These are phyloP conservation scores for Penicillium psychrosexuale DNA, from an alignment of 2,329 filamentous ascomycete species.

Conservation along the genomic window DNA sequence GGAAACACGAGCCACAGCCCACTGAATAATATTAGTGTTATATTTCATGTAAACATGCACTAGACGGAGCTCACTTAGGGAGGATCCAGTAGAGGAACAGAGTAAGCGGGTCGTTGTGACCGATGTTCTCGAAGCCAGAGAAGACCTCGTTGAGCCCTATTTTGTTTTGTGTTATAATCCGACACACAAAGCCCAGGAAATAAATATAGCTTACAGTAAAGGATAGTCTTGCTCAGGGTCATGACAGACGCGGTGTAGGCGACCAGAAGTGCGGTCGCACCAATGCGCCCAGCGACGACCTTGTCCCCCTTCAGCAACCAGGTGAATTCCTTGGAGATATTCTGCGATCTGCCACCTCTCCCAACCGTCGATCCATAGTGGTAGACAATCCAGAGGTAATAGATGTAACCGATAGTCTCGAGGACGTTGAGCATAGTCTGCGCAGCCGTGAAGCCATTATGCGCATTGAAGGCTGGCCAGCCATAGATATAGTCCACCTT, in stretches of 20 bases:
- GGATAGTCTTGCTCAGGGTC: slow-evolving; percentile 65
- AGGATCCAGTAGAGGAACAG: slow-evolving; percentile 61
- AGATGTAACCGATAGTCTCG: slow-evolving; percentile 64
- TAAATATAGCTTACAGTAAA: slow-evolving; percentile 55
- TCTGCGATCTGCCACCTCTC: slow-evolving; percentile 26
- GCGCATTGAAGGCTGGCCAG: slow-evolving; percentile 64
- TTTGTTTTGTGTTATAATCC: neutral
- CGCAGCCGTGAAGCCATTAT: slow-evolving; percentile 73
- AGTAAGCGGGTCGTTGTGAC: slow-evolving; percentile 56
- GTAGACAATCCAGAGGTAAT: slow-evolving; percentile 58
- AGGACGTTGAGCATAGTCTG: slow-evolving; percentile 67
- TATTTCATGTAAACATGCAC: neutral
- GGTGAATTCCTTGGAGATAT: slow-evolving; percentile 33
- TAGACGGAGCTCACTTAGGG: slow-evolving; percentile 57
- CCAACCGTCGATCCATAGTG: slow-evolving; percentile 37
- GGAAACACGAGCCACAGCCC: slow-evolving; percentile 64
- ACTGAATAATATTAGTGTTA: slow-evolving; percentile 39
- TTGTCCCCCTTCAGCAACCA: slow-evolving; percentile 50
- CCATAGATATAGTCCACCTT: slow-evolving; percentile 79
- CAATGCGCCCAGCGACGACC: slow-evolving; percentile 51
- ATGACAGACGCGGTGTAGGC: slow-evolving; percentile 59
- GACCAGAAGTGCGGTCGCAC: slow-evolving; percentile 56
- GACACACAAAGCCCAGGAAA: neutral
- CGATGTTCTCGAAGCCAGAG: slow-evolving; percentile 59
- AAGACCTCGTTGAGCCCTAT: slow-evolving; percentile 59